Evolutionary conservation across 2,329 filamentous ascomycete genomes (phyloP).

Genomic region (Alternaria consortialis): DNA sequence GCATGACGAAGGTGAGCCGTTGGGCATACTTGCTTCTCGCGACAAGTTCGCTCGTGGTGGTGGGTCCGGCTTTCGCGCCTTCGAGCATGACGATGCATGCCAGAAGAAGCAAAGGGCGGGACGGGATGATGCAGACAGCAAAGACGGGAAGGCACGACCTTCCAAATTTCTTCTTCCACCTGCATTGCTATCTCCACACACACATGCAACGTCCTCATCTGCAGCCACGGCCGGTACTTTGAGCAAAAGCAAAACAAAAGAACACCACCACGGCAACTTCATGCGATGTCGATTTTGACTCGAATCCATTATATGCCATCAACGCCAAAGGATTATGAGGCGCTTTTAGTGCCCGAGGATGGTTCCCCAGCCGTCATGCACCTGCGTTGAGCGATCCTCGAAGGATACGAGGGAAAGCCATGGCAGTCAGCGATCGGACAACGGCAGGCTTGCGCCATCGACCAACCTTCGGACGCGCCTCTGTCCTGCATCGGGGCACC

Average conservation of each 20-base stretch:
- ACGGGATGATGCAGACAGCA: conserved; percentile 13
- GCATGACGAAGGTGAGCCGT: conserved; percentile 11
- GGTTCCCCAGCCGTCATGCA: conserved; percentile 26
- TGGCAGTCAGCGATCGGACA: conserved; percentile 30
- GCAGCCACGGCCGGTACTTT: conserved; percentile 15
- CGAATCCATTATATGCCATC: conserved; percentile 28
- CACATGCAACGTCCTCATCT: conserved; percentile 14
- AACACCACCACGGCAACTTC: conserved; percentile 1
- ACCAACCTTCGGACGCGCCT: conserved; percentile 23
- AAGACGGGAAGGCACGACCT: conserved; percentile 19
- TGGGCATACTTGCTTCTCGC: conserved; percentile 20
- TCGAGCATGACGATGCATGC: conserved; percentile 16
- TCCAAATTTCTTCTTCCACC: conserved; percentile 12
- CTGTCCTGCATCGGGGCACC: conserved; percentile 3
- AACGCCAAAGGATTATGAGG: conserved; percentile 42
- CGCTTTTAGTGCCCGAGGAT: conserved; percentile 42
- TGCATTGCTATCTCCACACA: conserved; percentile 20
- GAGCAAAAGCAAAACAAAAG: conserved; percentile 18
- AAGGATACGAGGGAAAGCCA: conserved; percentile 24
- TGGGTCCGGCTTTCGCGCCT: conserved; percentile 9
- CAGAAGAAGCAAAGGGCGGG: conserved; percentile 19
- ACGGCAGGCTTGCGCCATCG: conserved; percentile 30
- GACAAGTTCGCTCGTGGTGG: conserved; percentile 5
- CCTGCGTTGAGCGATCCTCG: conserved; percentile 15
- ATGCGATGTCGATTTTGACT: conserved; percentile 32